A percentile compares a stretch with the other conserved stretches of the same genome.
Evolutionary conservation across 1,139 yeast genomes (phyloP).

Genomic region (Zygoascus hellenicus): DNA sequence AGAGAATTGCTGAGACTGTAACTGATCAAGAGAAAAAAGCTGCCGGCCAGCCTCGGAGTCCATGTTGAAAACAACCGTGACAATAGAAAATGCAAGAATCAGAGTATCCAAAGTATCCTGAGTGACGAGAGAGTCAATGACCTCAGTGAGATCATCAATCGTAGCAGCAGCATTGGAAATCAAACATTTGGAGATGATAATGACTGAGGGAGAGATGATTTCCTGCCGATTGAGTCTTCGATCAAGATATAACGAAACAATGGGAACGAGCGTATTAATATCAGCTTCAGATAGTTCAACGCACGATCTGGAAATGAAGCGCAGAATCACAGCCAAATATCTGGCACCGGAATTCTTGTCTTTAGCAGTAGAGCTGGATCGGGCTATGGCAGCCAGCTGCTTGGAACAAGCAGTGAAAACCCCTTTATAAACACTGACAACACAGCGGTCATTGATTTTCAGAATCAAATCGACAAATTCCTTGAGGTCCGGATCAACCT

Average conservation of each 20-base stretch:
- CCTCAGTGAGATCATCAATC: conserved; percentile 2
- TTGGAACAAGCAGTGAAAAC: neutral
- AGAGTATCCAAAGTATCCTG: conserved; percentile 11
- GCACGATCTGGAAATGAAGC: neutral
- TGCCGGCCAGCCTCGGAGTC: conserved; percentile 23
- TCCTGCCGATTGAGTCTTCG: conserved; percentile 1
- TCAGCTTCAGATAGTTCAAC: conserved; percentile 2
- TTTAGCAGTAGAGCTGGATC: no score
- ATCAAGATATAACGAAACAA: conserved; percentile 8
- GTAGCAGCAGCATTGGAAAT: neutral
- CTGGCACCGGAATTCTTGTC: no score
- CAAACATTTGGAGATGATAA: conserved; percentile 6
- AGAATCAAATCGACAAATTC: neutral
- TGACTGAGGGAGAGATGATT: conserved; percentile 6
- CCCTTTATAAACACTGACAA: neutral
- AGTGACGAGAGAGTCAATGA: conserved; percentile 10
- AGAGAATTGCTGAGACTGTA: conserved; percentile 22
- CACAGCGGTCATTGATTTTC: neutral
- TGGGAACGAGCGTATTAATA: neutral
- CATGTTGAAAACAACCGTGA: conserved; percentile 65
- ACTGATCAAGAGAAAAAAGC: conserved; percentile 20
- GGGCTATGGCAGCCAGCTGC: neutral
- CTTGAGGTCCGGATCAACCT: no score
- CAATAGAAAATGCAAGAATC: conserved; percentile 49
- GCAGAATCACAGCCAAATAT: no score